Base-by-base conservation (phyloP, 805 yeast species). In the Ogataea ramenticola region DNA sequence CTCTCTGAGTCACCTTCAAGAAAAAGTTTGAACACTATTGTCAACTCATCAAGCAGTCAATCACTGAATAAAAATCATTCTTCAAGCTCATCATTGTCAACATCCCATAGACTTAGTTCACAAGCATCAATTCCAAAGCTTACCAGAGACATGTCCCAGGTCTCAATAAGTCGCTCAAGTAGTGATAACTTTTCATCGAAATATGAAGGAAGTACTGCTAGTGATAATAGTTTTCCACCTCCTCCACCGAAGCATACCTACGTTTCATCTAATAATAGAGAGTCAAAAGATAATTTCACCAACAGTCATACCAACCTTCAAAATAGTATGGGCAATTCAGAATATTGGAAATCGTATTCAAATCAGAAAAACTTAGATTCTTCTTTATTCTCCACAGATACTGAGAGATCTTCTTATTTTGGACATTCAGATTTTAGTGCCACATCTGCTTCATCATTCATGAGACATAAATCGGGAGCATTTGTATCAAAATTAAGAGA, bases 391-490 rank as follows among this genome's bases (percentile, higher is more conserved):
- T 65, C 68, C 10, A 62, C 65, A 2, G 64, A 64, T 36, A 61
- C 65, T 11, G 64, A 57, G 37, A 51, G 60, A 22, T 61, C 79
- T 1, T 71, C 76, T 14, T 71, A 68, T 42, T 66, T 77, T 56
- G 73, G 75, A 1, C 71, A 69, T 43, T 81, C 89, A 31, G 93
- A 86, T 58, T 74, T 85, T 49, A 84, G 93, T 65, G 96, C 96
- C 4, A 85, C 96, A 0, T 82, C 93, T 49, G 95, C 96, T 1
- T 95, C 95, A 0, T 85, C 95, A 27, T 79, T 80, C 46, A 79
- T 81, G 39, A 74, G 95, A 55, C 95, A 87, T 58, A 82, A 57
- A 60, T 66, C 58, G 46, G 55, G 40, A 42, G 66, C 45, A 46
- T 62, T 34, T 49, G 63, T 51, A 41, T 26, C 33, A 1, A 49